These are phyloP conservation scores for Dryadomyces quercivorus DNA, from an alignment of 2,329 filamentous ascomycete species.

Conservation along the genomic window DNA sequence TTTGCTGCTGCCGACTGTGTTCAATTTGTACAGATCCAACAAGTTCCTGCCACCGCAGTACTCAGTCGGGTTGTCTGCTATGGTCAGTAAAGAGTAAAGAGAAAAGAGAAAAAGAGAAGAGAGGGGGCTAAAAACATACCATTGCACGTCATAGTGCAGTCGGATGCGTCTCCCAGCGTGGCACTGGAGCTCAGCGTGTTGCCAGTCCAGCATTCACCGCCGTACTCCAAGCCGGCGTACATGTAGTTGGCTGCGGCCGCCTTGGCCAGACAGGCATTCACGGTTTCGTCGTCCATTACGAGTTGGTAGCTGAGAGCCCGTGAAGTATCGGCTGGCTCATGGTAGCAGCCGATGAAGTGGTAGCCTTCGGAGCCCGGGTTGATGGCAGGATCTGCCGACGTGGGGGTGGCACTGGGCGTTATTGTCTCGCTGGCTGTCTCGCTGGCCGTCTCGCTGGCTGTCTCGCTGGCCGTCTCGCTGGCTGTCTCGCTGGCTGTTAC, in stretches of 20 bases:
- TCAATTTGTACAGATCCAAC: constrained; percentile 10
- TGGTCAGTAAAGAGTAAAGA: not conserved
- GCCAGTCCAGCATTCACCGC: constrained; percentile 40
- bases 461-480: not conserved
- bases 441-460: constrained; percentile 1
- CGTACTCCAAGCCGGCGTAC: constrained; percentile 39
- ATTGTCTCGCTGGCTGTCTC: not conserved
- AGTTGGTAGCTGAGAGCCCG: constrained; percentile 37
- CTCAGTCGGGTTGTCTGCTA: constrained; percentile 9
- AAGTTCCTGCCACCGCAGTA: constrained; percentile 10
- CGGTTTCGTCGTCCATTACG: constrained; percentile 25
- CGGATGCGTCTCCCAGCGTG: constrained; percentile 1
- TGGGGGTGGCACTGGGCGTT: not conserved
- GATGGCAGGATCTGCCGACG: constrained; percentile 31
- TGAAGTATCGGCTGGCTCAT: constrained; percentile 33
- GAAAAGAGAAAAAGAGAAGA: not conserved
- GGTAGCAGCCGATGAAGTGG: constrained; percentile 43
- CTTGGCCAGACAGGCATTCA: constrained; percentile 24
- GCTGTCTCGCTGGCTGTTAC: constrained; percentile 2
- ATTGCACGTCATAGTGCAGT: constrained; percentile 8
- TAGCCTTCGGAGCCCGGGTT: constrained; percentile 14
- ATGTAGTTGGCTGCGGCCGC: constrained; percentile 29
- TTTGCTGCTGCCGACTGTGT: not conserved
- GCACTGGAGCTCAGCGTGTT: constrained; percentile 7
- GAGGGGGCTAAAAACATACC: not conserved